These are phyloP conservation scores for Cardiospermum halicacabum DNA, from an alignment of 345 rosid species.

Conservation along the genomic window DNA sequence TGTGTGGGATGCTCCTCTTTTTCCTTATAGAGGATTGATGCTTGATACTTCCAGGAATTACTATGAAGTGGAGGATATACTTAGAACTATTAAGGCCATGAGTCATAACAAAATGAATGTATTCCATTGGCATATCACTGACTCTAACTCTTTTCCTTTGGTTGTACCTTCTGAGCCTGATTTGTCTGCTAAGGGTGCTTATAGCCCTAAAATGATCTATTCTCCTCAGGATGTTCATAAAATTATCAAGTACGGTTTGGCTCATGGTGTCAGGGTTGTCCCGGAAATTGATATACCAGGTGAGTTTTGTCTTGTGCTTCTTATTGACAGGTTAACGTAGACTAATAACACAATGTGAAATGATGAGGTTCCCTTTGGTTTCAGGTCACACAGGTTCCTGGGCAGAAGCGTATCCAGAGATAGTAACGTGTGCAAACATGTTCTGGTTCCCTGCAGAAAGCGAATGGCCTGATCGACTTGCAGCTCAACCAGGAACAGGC, in stretches of 20 bases:
- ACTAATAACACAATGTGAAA: too few species aligned
- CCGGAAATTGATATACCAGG: slow-evolving; percentile 91
- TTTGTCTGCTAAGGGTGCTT: slow-evolving; percentile 70
- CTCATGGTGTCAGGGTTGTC: slow-evolving; percentile 73
- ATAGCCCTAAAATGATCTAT: slow-evolving; percentile 56
- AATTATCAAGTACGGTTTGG: slow-evolving; percentile 62
- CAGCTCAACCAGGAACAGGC: slow-evolving; percentile 83
- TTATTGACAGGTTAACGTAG: too few species aligned
- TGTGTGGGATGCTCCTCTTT: slow-evolving; percentile 57
- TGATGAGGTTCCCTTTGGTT: too few species aligned
- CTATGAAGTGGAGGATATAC: slow-evolving; percentile 58
- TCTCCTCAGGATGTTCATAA: slow-evolving; percentile 46
- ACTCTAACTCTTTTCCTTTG: slow-evolving; percentile 79
- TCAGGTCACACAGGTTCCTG: slow-evolving; percentile 80
- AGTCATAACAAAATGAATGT: slow-evolving; percentile 79
- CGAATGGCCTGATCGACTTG: slow-evolving; percentile 54
- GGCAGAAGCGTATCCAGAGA: slow-evolving; percentile 82
- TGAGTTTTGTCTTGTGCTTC: slow-evolving; percentile 25
- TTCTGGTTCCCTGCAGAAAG: slow-evolving; percentile 72
- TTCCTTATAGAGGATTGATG: slow-evolving; percentile 59
- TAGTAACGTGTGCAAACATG: slow-evolving; percentile 79
- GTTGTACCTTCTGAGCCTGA: slow-evolving; percentile 69
- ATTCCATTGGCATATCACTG: slow-evolving; percentile 91
- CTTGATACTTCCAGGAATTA: slow-evolving; percentile 84
- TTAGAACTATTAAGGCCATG: slow-evolving; percentile 64